Percentiles rank a stretch among this genome's conserved stretches.
These are phyloP conservation scores for Penicillium fimorum DNA, from an alignment of 495 filamentous ascomycete genomes.

Conservation along the genomic window DNA sequence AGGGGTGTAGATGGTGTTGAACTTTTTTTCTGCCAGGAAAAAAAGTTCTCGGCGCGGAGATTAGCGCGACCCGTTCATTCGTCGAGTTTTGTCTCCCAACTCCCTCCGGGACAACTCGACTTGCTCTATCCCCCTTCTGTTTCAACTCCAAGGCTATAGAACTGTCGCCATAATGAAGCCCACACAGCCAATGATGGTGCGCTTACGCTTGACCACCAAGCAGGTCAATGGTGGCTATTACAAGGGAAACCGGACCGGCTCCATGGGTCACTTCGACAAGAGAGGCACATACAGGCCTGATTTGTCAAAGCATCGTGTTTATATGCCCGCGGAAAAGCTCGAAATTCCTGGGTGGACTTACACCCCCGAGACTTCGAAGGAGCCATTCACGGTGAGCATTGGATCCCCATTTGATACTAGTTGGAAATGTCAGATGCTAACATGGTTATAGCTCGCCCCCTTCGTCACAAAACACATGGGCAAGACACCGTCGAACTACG, in stretches of 20 bases:
- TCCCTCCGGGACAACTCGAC: constrained; percentile 12
- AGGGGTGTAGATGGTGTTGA: constrained; percentile 21
- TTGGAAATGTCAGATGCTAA: constrained; percentile 19
- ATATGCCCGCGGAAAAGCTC: constrained; percentile 70
- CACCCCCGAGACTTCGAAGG: not conserved
- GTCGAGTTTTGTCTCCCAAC: constrained; percentile 16
- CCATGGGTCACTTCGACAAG: constrained; percentile 82
- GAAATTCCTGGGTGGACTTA: constrained; percentile 17
- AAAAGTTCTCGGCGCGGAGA: constrained; percentile 45
- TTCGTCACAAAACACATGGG: constrained; percentile 72
- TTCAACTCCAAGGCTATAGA: not conserved
- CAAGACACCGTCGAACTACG: constrained; percentile 39
- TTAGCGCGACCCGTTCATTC: constrained; percentile 35
- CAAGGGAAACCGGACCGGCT: constrained; percentile 88
- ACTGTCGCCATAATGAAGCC: constrained; percentile 57
- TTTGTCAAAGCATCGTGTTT: constrained; percentile 84
- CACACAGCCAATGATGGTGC: constrained; percentile 63
- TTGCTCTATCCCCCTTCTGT: constrained; percentile 4
- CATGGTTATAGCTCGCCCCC: constrained; percentile 67
- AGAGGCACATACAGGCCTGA: constrained; percentile 82
- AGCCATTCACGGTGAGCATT: not conserved
- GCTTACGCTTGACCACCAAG: constrained; percentile 83
- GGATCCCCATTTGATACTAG: not conserved
- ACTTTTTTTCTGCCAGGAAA: constrained; percentile 38
- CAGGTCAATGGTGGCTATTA: constrained; percentile 90